phyloP scores from a whole-genome alignment of 768 basidiomycete genomes.

The Tricholoma bakamatsutake region DNA sequence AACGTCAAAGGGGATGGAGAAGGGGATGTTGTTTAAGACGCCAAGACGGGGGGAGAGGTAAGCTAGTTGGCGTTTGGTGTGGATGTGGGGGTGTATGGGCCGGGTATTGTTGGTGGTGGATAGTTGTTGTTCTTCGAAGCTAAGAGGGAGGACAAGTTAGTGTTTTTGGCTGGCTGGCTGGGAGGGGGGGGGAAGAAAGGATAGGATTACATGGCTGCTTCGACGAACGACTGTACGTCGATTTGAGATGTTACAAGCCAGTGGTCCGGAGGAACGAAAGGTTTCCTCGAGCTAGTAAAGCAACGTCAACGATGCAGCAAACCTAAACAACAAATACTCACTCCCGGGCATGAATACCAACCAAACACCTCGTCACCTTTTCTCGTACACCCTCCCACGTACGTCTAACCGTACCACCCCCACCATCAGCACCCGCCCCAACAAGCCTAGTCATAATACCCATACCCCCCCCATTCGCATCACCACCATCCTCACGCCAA shows the following conservation, averaged over 20 bases:
- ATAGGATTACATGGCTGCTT: slow-evolving; percentile 65
- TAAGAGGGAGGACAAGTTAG: slow-evolving; percentile 19
- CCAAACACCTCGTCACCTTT: slow-evolving; percentile 70
- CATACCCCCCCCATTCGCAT: slow-evolving; percentile 13
- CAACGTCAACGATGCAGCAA: not conserved
- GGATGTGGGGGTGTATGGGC: not conserved
- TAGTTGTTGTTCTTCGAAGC: slow-evolving; percentile 61
- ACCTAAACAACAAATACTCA: slow-evolving; percentile 30
- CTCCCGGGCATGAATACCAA: slow-evolving; percentile 87
- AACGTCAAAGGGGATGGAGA: slow-evolving; percentile 87
- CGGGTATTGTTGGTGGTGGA: slow-evolving; percentile 13
- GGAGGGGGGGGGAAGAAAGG: slow-evolving; percentile 18
- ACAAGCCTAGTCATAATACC: not conserved
- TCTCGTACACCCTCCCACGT: slow-evolving; percentile 71
- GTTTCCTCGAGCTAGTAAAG: slow-evolving; percentile 62
- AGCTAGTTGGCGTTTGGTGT: slow-evolving; percentile 59
- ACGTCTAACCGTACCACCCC: slow-evolving; percentile 31
- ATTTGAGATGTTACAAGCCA: slow-evolving; percentile 65
- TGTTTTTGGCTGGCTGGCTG: not conserved
- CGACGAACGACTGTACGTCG: slow-evolving; percentile 61
- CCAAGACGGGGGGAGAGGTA: slow-evolving; percentile 81
- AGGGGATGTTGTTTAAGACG: slow-evolving; percentile 92
- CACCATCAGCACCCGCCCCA: not conserved
- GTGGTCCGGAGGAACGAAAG: slow-evolving; percentile 78
- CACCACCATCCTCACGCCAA: slow-evolving; percentile 35